Conservation (phyloP, 768 basidiomycete species). For the Hebeloma cylindrosporum region DNA sequence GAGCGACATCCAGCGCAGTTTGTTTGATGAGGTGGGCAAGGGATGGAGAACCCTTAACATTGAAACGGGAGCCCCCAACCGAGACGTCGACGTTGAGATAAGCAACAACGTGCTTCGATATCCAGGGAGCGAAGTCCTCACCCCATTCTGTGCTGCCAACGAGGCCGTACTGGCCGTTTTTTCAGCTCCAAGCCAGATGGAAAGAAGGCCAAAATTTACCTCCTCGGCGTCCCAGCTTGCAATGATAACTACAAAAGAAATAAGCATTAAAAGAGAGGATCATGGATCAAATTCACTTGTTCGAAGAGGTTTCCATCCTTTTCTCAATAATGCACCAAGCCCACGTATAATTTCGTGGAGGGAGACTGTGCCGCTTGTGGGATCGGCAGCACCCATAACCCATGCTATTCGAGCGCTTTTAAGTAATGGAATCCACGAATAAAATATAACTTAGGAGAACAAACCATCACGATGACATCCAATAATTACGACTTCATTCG, state of each 20-base stretch:
- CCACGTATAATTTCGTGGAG: conserved; percentile 77
- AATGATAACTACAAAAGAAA: conserved; percentile 46
- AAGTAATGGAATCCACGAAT: not conserved
- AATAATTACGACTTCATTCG: conserved; percentile 82
- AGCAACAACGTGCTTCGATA: conserved; percentile 75
- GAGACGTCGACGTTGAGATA: conserved; percentile 85
- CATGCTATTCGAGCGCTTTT: conserved; percentile 38
- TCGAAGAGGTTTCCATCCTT: conserved; percentile 83
- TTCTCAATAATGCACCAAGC: conserved; percentile 61
- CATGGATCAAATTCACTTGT: conserved; percentile 34
- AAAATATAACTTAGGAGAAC: conserved; percentile 17
- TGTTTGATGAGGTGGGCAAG: conserved; percentile 72
- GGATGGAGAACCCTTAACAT: conserved; percentile 70
- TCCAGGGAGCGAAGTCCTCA: conserved; percentile 86
- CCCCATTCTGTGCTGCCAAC: conserved; percentile 91
- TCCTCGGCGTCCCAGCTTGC: conserved; percentile 80
- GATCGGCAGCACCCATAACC: conserved; percentile 83
- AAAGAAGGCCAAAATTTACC: conserved; percentile 31
- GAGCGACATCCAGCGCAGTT: conserved; percentile 69
- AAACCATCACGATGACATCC: conserved; percentile 89
- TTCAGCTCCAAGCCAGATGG: conserved; percentile 5
- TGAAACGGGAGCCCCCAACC: conserved; percentile 60
- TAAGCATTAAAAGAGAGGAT: not conserved
- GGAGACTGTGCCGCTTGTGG: conserved; percentile 76
- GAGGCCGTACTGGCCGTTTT: conserved; percentile 50